Conservation (phyloP, 257 asterid species). For the Solanum paucissectum region DNA sequence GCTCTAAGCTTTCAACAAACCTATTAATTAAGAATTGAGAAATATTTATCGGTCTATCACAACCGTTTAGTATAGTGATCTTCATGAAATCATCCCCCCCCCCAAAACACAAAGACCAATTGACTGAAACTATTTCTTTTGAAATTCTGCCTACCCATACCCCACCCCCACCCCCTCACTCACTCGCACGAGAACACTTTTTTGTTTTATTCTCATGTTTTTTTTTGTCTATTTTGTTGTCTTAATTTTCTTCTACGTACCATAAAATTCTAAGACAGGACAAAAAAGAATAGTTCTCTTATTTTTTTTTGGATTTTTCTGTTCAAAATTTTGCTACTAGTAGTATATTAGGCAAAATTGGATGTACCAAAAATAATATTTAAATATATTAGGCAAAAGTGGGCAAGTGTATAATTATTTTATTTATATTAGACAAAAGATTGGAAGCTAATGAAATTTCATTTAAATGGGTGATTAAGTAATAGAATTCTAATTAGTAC, state of each 20-base stretch:
- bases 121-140: not conserved
- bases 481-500: not conserved
- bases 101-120: not conserved
- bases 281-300: not conserved
- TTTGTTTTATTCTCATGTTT: not conserved
- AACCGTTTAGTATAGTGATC: fast-evolving
- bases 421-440: not conserved
- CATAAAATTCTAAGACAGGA: not conserved
- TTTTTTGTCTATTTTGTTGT: not conserved
- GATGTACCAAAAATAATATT: not conserved
- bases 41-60: not conserved
- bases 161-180: not conserved
- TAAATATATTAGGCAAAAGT: not conserved
- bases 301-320: not conserved
- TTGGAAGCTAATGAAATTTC: not conserved
- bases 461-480: not conserved
- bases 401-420: not conserved
- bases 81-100: not conserved
- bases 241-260: not conserved
- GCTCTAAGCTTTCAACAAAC: not conserved
- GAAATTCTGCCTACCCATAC: not conserved
- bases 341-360: not conserved
- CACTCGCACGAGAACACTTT: not conserved
- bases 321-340: not conserved
- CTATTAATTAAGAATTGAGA: fast-evolving